Evolutionary conservation across 208 protist genomes (phyloP), one percentile per base, ranked within the genome.

Genomic region (Trypanosoma mega): DNA sequence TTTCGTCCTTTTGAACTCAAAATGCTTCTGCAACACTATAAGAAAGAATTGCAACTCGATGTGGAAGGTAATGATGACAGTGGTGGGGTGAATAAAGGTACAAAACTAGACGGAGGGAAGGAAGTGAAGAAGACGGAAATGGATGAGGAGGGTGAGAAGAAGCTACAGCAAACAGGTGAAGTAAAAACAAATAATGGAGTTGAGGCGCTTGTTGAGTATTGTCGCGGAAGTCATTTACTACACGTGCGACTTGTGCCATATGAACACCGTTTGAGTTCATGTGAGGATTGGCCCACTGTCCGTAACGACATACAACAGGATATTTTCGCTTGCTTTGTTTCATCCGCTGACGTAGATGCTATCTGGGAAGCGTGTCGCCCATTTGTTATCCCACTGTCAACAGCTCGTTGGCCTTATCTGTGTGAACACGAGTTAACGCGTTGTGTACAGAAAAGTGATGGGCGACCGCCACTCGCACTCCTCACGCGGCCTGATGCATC

Each of bases 401-500:
- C 21, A 18, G 58, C 57, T 47, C 80, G 85, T n/a, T 88, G 80
- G 85, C 48, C 76, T 0, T 58, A 69, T 5, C 30, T 83, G 0
- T 76, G 76, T 24, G 85, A 92, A 58, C 71, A 59, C 30, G 85
- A 92, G 60, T 67, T 92, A n/a, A 43, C 78, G 14, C 45, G 50
- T 12, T 70, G 45, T n/a, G 56, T 87, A 51, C 46, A 53, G 29
- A 43, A 24, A 12, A 27, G 43, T 26, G 34, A 53, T 24, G 79
- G 81, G 36, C 59, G 24, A 30, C 65, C 72, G 6, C 85, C 85
- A 24, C 8, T 33, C 1, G 58, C 45, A 6, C 62, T 89, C 26
- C 14, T 34, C 54, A 85, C 79, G 7, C 76, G 79, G 8, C 81
- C 85, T n/a, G 56, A 71, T 4, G 30, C 78, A 6, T 69, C 68